phyloP scores from a whole-genome alignment of 2,329 filamentous ascomycete genomes.

The Colletotrichum euphorbiae region DNA sequence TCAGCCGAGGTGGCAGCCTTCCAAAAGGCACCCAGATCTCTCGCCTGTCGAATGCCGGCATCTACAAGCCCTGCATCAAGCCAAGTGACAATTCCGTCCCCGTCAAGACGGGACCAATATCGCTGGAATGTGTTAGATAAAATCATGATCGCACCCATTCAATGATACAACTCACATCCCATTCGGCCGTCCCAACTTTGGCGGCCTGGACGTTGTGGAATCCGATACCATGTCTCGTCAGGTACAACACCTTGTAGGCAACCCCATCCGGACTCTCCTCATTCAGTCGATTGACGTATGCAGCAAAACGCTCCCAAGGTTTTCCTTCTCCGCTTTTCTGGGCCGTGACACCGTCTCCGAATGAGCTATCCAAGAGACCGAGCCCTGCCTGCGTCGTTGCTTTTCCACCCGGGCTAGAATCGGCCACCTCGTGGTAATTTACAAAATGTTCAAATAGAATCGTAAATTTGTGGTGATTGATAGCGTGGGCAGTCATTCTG shows the following conservation, averaged over 20 bases:
- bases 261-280: slow-evolving; percentile 53
- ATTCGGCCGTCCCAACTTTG: slow-evolving; percentile 67
- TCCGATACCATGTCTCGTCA: slow-evolving; percentile 70
- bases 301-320: slow-evolving; percentile 64
- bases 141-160: not conserved
- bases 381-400: slow-evolving; percentile 61
- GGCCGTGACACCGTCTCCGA: slow-evolving; percentile 45
- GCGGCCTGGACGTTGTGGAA: slow-evolving; percentile 61
- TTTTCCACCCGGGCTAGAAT: slow-evolving; percentile 42
- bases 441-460: slow-evolving; percentile 18
- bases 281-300: slow-evolving; percentile 62
- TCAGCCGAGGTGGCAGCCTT: slow-evolving; percentile 54
- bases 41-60: slow-evolving; percentile 65
- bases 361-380: slow-evolving; percentile 63
- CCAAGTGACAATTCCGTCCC: slow-evolving; percentile 53
- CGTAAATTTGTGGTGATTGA: slow-evolving; percentile 26
- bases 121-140: slow-evolving; percentile 41
- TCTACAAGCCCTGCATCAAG: slow-evolving; percentile 62
- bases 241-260: slow-evolving; percentile 64
- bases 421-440: slow-evolving; percentile 42
- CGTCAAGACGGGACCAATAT: slow-evolving; percentile 53
- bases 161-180: slow-evolving; percentile 57
- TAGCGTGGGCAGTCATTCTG: slow-evolving; percentile 7
- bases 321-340: slow-evolving; percentile 46
- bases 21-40: slow-evolving; percentile 64